Conservation (phyloP, 2,329 filamentous ascomycete genomes). For the Pochonia chlamydosporia region DNA sequence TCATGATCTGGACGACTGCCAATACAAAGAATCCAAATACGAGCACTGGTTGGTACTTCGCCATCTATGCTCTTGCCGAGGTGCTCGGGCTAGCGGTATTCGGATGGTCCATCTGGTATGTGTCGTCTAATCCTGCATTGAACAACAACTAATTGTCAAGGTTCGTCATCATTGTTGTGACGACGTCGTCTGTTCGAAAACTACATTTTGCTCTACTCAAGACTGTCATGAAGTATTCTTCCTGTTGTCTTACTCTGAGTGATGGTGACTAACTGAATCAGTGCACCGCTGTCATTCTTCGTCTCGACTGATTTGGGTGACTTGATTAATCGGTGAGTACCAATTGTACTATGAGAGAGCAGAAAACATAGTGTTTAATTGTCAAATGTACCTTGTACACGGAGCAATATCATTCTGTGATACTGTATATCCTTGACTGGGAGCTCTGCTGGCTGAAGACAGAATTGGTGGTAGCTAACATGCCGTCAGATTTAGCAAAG, state of each 20-base stretch:
- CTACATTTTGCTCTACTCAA: slow-evolving; percentile 1
- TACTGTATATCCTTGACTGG: too few species aligned
- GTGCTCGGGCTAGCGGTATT: background rate
- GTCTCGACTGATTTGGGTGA: background rate
- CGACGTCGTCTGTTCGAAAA: background rate
- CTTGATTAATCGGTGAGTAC: slow-evolving; percentile 2
- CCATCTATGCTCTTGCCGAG: background rate
- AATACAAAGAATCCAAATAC: background rate
- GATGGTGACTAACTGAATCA: too few species aligned
- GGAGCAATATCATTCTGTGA: too few species aligned
- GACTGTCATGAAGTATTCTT: slow-evolving; percentile 4
- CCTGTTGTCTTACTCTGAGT: background rate
- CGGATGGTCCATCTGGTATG: slow-evolving; percentile 2
- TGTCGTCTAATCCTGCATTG: background rate
- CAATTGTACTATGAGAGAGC: too few species aligned
- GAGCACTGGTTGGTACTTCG: background rate
- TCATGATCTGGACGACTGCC: background rate
- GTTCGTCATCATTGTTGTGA: slow-evolving; percentile 2
- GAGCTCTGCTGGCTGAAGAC: too few species aligned
- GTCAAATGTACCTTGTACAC: too few species aligned
- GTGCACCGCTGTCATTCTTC: slow-evolving; percentile 6
- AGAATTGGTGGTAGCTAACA: background rate
- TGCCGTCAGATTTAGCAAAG: slow-evolving; percentile 6
- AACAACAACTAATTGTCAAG: background rate
- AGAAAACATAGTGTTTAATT: too few species aligned